Evolutionary conservation across 169 alveolate species (phyloP).

Genomic region (Cyclospora cayetanensis): DNA sequence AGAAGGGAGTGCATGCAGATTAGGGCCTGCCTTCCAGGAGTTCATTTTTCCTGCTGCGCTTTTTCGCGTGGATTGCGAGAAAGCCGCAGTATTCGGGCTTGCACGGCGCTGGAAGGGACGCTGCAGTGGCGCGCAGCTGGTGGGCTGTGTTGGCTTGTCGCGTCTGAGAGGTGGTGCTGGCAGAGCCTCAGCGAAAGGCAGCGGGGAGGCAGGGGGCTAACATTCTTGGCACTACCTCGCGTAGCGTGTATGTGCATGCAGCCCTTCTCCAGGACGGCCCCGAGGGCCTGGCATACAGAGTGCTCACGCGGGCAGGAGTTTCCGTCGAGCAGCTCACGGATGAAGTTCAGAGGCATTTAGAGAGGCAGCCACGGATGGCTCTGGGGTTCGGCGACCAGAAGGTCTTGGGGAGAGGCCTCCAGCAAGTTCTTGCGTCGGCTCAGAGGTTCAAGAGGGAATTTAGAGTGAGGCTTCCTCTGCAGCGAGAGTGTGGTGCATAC

Average conservation of each 20-base stretch:
- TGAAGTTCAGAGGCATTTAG: constrained; percentile 83
- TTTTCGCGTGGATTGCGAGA: not conserved
- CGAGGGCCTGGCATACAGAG: constrained; percentile 82
- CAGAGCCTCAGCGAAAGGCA: too few relatives aligned
- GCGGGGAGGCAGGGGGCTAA: too few relatives aligned
- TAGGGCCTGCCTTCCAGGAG: not conserved
- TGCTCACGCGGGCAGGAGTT: constrained; percentile 79
- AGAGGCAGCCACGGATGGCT: constrained; percentile 85
- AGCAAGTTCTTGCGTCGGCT: constrained; percentile 82
- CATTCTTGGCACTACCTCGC: too few relatives aligned
- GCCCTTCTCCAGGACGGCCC: constrained; percentile 80
- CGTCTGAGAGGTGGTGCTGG: too few relatives aligned
- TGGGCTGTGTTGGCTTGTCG: not conserved
- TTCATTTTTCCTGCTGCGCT: not conserved
- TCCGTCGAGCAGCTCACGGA: constrained; percentile 81
- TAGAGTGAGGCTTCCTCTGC: constrained; percentile 21
- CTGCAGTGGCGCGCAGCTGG: too few relatives aligned
- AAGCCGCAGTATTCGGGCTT: too few relatives aligned
- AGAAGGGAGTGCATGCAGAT: not conserved
- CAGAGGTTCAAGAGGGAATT: constrained; percentile 84
- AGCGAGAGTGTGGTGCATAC: not conserved
- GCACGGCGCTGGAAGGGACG: too few relatives aligned
- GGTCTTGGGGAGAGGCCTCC: constrained; percentile 86
- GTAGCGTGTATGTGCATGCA: too few relatives aligned
- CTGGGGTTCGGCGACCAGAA: constrained; percentile 90